Conservation (phyloP, 2,329 filamentous ascomycete genomes). For the Phaeosphaeria sp. region DNA sequence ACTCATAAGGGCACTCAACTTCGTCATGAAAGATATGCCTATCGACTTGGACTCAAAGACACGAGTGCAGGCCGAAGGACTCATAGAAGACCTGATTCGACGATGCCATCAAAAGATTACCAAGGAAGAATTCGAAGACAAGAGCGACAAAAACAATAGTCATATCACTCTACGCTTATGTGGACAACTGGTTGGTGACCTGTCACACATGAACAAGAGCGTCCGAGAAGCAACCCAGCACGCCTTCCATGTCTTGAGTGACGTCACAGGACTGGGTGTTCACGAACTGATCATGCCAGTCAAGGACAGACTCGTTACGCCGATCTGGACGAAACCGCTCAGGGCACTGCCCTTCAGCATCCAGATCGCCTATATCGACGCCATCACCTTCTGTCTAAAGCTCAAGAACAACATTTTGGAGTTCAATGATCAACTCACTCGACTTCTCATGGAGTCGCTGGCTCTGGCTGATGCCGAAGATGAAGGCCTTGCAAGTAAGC, state of each 20-base stretch:
- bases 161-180: slow-evolving; percentile 78
- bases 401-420: slow-evolving; percentile 87
- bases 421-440: slow-evolving; percentile 90
- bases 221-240: slow-evolving; percentile 87
- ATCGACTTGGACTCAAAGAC: slow-evolving; percentile 91
- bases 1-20: slow-evolving; percentile 89
- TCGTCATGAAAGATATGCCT: slow-evolving; percentile 98
- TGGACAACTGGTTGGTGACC: slow-evolving; percentile 82
- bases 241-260: slow-evolving; percentile 80
- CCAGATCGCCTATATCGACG: slow-evolving; percentile 98
- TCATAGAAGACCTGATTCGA: slow-evolving; percentile 78
- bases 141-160: slow-evolving; percentile 68
- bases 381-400: slow-evolving; percentile 92
- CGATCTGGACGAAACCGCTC: slow-evolving; percentile 94
- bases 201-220: slow-evolving; percentile 95
- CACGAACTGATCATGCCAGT: slow-evolving; percentile 89
- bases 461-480: slow-evolving; percentile 94
- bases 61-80: slow-evolving; percentile 79
- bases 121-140: slow-evolving; percentile 77
- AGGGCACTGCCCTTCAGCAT: slow-evolving; percentile 91
- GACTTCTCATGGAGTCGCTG: slow-evolving; percentile 90
- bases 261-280: slow-evolving; percentile 77
- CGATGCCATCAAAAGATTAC: slow-evolving; percentile 80
- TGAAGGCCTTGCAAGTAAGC: slow-evolving; percentile 83
- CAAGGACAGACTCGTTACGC: slow-evolving; percentile 85